A percentile compares a stretch with the other conserved stretches of the same genome.
phyloP scores from a whole-genome alignment of 805 yeast species.

The Ogataea nitratoaversa region DNA sequence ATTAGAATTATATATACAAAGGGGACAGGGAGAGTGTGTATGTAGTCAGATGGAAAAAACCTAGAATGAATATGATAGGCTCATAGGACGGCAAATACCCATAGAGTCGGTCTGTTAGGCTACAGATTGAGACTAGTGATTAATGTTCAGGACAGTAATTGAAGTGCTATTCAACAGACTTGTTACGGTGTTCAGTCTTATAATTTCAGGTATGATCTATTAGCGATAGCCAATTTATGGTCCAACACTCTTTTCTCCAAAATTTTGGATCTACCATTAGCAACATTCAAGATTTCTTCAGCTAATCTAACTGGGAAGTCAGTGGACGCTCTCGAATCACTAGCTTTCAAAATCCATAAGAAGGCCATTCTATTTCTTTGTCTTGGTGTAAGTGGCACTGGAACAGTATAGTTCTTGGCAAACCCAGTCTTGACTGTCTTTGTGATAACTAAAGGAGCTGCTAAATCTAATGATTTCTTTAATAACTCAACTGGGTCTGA shows the following conservation, averaged over 20 bases:
- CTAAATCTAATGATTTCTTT: slow-evolving; percentile 67
- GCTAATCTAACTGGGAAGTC: slow-evolving; percentile 85
- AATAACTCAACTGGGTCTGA: slow-evolving; percentile 76
- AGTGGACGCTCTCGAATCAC: slow-evolving; percentile 70
- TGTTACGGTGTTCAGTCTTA: slow-evolving; percentile 3
- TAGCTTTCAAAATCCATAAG: slow-evolving; percentile 84
- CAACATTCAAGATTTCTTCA: slow-evolving; percentile 80
- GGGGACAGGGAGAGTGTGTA: too few species aligned
- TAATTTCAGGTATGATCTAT: slow-evolving; percentile 59
- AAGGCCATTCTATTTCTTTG: slow-evolving; percentile 87
- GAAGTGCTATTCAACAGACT: too few species aligned
- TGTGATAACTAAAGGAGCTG: slow-evolving; percentile 81
- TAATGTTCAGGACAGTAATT: too few species aligned
- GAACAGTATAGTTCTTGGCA: slow-evolving; percentile 78
- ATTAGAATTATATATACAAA: too few species aligned
- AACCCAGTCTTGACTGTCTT: slow-evolving; percentile 77
- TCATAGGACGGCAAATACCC: too few species aligned
- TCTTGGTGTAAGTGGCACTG: slow-evolving; percentile 75
- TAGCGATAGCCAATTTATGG: slow-evolving; percentile 84
- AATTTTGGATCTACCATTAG: slow-evolving; percentile 74
- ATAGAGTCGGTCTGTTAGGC: too few species aligned
- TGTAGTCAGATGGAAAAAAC: too few species aligned
- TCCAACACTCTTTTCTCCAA: slow-evolving; percentile 77
- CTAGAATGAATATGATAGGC: too few species aligned
- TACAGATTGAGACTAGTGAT: too few species aligned